Evolutionary conservation across 1,284 basidiomycete species (phyloP).

Genomic region (Apiotrichum mycotoxinovorans): DNA sequence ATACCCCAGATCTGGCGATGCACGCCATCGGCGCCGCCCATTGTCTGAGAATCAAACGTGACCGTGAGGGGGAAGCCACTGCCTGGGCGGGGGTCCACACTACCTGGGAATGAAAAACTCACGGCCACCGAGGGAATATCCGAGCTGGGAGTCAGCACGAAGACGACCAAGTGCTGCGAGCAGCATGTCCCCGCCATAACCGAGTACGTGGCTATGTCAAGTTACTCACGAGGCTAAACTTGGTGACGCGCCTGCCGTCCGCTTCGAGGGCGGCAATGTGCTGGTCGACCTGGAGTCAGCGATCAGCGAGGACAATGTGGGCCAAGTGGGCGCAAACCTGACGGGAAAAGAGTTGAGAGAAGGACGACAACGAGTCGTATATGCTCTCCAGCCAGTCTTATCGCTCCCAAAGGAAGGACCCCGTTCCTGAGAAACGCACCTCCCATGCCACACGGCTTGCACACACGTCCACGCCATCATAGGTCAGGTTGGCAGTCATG

Average conservation of each 20-base stretch:
- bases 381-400: too few species aligned
- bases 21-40: too few species aligned
- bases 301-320: not conserved
- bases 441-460: constrained; percentile 45
- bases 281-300: constrained; percentile 34
- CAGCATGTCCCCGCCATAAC: not conserved
- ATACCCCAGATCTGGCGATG: too few species aligned
- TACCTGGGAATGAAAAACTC: constrained; percentile 16
- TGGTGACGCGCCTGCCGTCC: constrained; percentile 28
- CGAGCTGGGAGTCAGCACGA: constrained; percentile 26
- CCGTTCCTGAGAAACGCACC: constrained; percentile 20
- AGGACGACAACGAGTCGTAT: too few species aligned
- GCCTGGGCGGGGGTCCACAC: too few species aligned
- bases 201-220: too few species aligned
- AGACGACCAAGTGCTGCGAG: too few species aligned
- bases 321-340: too few species aligned
- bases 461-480: constrained; percentile 48
- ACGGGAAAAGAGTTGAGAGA: too few species aligned
- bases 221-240: constrained; percentile 42
- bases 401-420: too few species aligned
- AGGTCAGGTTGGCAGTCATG: constrained; percentile 42
- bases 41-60: too few species aligned
- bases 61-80: too few species aligned
- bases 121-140: constrained; percentile 48
- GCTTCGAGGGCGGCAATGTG: constrained; percentile 33